Evolutionary conservation across 176 grass and related monocot genomes (phyloP).

Genomic region (Canna indica): DNA sequence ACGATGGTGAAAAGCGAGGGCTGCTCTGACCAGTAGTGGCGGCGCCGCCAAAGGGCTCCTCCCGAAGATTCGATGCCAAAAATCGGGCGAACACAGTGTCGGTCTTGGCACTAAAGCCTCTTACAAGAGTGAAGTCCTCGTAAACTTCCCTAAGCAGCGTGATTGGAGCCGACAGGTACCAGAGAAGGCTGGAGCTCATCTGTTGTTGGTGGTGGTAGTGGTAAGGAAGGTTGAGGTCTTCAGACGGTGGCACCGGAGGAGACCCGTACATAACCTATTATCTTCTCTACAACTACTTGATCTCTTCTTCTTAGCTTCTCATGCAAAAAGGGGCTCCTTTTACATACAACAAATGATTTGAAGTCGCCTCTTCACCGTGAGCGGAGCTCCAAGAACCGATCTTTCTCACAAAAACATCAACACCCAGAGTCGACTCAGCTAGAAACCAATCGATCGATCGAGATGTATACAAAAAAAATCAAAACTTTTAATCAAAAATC

Average conservation of each 20-base stretch:
- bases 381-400: too few species aligned
- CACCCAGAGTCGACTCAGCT: too few species aligned
- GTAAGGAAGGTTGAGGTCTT: conserved; percentile 22
- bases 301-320: background rate
- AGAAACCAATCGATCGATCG: too few species aligned
- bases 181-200: conserved; percentile 18
- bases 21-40: conserved; percentile 1
- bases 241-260: background rate
- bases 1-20: background rate
- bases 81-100: background rate
- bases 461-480: too few species aligned
- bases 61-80: background rate
- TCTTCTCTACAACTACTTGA: background rate
- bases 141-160: conserved; percentile 10
- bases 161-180: conserved; percentile 19
- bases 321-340: background rate
- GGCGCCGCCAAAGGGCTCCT: background rate
- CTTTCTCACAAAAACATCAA: too few species aligned
- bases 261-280: conserved; percentile 20
- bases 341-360: background rate
- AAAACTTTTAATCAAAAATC: too few species aligned
- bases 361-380: too few species aligned
- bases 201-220: conserved; percentile 2
- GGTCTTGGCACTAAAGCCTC: background rate
- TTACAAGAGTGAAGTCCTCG: background rate